These are phyloP conservation scores for Vigna mungo DNA, from an alignment of 306 rosid genomes.

Conservation along the genomic window DNA sequence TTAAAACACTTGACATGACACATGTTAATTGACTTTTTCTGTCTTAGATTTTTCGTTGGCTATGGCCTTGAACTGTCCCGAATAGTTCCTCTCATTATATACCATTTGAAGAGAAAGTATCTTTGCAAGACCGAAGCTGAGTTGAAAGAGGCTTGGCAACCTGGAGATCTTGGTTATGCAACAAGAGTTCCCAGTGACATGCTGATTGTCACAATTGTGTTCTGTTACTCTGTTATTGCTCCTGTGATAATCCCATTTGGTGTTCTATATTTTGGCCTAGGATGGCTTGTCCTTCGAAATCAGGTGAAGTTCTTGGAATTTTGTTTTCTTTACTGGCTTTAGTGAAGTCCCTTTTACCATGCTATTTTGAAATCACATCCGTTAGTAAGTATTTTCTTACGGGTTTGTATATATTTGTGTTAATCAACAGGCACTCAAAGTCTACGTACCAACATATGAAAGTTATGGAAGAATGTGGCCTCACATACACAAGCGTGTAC, in stretches of 20 bases:
- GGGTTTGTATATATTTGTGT: slow-evolving; percentile 11
- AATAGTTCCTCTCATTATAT: slow-evolving; percentile 83
- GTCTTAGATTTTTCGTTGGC: slow-evolving; percentile 83
- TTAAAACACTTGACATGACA: not conserved
- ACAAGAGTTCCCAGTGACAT: slow-evolving; percentile 86
- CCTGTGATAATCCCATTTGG: slow-evolving; percentile 89
- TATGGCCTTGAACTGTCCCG: slow-evolving; percentile 95
- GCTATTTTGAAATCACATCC: not conserved
- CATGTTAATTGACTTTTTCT: slow-evolving; percentile 32
- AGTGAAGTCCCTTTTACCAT: not conserved
- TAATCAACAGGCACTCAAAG: slow-evolving; percentile 81
- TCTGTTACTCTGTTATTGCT: slow-evolving; percentile 89
- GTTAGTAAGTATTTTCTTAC: not conserved
- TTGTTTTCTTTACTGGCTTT: slow-evolving; percentile 3
- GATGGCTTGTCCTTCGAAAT: slow-evolving; percentile 94
- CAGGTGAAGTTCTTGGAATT: slow-evolving; percentile 63
- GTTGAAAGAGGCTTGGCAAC: slow-evolving; percentile 83
- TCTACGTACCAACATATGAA: slow-evolving; percentile 86
- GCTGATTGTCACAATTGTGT: slow-evolving; percentile 77
- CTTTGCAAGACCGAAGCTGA: slow-evolving; percentile 89
- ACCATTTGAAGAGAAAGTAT: slow-evolving; percentile 86
- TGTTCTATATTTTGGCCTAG: slow-evolving; percentile 76
- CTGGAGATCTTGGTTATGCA: slow-evolving; percentile 85
- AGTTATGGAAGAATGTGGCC: slow-evolving; percentile 98
- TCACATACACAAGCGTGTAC: slow-evolving; percentile 68